phyloP scores from a whole-genome alignment of 2,329 filamentous ascomycete genomes.

The Diaporthe amygdali region DNA sequence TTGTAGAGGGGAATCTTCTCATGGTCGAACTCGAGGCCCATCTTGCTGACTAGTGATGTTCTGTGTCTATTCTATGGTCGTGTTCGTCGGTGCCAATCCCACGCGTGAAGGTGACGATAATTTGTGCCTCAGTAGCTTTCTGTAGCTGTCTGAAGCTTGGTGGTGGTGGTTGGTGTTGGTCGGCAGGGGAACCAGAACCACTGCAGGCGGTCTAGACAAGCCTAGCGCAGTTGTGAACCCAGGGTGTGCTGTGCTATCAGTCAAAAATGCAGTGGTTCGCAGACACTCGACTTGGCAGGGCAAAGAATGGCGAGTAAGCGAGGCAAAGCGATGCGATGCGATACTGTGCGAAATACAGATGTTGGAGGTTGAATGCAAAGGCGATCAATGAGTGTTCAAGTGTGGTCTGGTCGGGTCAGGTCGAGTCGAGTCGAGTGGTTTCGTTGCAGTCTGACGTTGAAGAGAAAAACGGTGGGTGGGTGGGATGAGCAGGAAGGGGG shows the following conservation, averaged over 20 bases:
- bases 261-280: neutral
- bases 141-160: neutral
- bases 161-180: constrained; percentile 1
- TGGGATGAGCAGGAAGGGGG: neutral
- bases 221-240: constrained; percentile 7
- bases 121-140: neutral
- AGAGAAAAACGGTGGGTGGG: neutral
- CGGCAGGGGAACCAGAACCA: constrained; percentile 18
- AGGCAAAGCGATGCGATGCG: too few relatives aligned
- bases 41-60: constrained; percentile 29
- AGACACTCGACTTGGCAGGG: neutral
- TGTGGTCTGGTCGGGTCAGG: neutral
- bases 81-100: neutral
- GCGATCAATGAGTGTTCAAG: neutral
- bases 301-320: neutral
- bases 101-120: neutral
- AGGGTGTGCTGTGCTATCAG: neutral
- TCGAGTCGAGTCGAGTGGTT: neutral
- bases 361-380: neutral
- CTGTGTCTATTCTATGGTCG: neutral
- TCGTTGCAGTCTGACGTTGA: neutral
- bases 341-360: neutral
- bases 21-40: constrained; percentile 56
- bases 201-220: constrained; percentile 16
- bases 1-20: constrained; percentile 62